Conservation (phyloP, 345 rosid genomes). For the Hibiscus mutabilis region DNA sequence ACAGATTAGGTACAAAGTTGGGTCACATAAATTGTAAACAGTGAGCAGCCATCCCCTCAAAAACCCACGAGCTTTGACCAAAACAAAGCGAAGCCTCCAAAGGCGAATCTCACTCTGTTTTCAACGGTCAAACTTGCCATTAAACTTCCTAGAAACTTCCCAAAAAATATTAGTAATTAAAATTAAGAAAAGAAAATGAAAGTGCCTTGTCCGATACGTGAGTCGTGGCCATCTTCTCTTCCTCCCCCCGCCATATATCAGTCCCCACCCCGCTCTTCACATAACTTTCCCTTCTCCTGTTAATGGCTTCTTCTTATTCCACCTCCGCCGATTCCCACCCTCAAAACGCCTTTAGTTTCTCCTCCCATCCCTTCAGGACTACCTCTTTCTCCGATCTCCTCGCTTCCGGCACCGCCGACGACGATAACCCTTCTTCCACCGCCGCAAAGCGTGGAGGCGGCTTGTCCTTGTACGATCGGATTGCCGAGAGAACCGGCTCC, state of each 20-base stretch:
- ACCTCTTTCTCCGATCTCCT: background rate
- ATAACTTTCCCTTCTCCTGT: background rate
- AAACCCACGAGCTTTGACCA: background rate
- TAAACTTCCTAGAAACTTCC: slow-evolving; percentile 23
- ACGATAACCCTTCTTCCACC: background rate
- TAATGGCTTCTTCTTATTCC: background rate
- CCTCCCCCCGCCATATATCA: background rate
- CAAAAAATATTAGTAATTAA: background rate
- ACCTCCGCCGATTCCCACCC: background rate
- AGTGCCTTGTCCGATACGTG: background rate
- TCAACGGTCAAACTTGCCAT: slow-evolving; percentile 5
- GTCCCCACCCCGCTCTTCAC: background rate
- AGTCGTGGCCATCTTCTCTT: slow-evolving; percentile 26
- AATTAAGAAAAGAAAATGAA: background rate
- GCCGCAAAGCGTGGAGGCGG: background rate
- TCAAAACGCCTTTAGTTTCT: background rate
- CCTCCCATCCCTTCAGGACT: background rate
- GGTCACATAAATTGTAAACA: no score
- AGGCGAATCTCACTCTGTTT: background rate
- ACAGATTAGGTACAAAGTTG: no score
- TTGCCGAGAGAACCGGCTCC: background rate
- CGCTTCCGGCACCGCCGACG: background rate
- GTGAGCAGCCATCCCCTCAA: background rate
- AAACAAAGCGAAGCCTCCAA: background rate
- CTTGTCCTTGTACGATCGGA: background rate